Percentiles rank a stretch among this genome's conserved stretches.
Evolutionary conservation across 169 alveolate genomes (phyloP).

Genomic region (Plasmodium gallinaceum): DNA sequence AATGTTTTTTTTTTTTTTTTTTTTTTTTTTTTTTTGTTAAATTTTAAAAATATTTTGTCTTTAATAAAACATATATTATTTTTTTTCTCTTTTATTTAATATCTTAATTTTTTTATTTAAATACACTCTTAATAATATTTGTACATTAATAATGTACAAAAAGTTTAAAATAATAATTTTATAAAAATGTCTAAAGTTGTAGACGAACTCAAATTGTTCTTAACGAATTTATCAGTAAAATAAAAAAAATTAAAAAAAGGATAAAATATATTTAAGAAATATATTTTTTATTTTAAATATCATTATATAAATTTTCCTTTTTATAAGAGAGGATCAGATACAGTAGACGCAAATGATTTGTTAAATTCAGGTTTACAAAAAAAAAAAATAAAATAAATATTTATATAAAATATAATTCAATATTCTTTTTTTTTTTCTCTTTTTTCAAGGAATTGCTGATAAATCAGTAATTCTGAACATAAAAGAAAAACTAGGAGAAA

Average conservation of each 20-base stretch:
- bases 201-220: conserved; percentile 64
- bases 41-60: background rate
- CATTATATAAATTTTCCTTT: background rate
- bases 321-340: conserved; percentile 60
- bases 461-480: conserved; percentile 31
- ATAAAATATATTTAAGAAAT: background rate
- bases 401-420: background rate
- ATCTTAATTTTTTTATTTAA: background rate
- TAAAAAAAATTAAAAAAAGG: background rate
- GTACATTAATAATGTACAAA: background rate
- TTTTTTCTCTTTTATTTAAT: background rate
- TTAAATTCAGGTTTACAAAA: conserved; percentile 36
- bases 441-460: conserved; percentile 46
- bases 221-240: conserved; percentile 42
- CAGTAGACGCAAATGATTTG: conserved; percentile 51
- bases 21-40: background rate
- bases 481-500: conserved; percentile 47
- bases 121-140: no score
- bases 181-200: conserved; percentile 49
- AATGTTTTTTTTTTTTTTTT: background rate
- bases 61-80: background rate
- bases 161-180: background rate
- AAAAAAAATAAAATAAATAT: background rate
- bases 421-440: background rate
- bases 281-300: background rate